Evolutionary conservation across 1,139 yeast species (phyloP), one percentile per base, ranked within the genome.

Genomic region (Hansenula sp.): DNA sequence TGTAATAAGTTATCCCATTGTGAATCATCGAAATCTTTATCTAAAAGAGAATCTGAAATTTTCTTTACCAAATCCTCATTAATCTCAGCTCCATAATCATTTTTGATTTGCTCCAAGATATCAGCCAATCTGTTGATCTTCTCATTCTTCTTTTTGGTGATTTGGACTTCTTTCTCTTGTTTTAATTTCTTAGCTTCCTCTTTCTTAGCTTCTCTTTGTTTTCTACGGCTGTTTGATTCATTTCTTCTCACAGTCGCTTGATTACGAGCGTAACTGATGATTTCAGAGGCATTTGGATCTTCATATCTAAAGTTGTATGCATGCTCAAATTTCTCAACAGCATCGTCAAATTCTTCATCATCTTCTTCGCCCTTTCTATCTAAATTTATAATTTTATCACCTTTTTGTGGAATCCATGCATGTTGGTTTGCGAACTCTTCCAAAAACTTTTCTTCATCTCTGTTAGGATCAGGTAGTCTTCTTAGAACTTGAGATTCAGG

Each of bases 301-400:
- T 94, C 98, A 59, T 77, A 92, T 60, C 98, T 77, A 71, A 90
- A 90, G 57, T 94, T 94, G 66, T 90, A 92, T 0, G 95, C 97
- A 45, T 79, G 77, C 63, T 94, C 99, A 56, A 88, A 89, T 53
- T 79, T 70, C 52, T 94, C 98, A 3, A 84, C 97, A 1, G 95
- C 94, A 39, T 87, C 86, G 37, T 90, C 97, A 59, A 90, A 92
- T 41, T 84, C 90, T 38, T 84, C 94, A 52, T 88, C 96, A 47
- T 65, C 70, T 32, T 61, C 64, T 18, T 50, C 49, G 22, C 61
- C 57, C n/a, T 50, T 47, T 38, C 72, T 68, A 43, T 82, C 85
- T 36, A 85, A 68, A 34, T 79, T 62, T 29, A 78, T 64, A 5
- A 69, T 69, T 56, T 77, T 76, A 50, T 79, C 69, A 31, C 76